A percentile compares a stretch with the other conserved stretches of the same genome.
Evolutionary conservation across 352 stramenopile species (phyloP).

Genomic region (Globisporangium alternatum): DNA sequence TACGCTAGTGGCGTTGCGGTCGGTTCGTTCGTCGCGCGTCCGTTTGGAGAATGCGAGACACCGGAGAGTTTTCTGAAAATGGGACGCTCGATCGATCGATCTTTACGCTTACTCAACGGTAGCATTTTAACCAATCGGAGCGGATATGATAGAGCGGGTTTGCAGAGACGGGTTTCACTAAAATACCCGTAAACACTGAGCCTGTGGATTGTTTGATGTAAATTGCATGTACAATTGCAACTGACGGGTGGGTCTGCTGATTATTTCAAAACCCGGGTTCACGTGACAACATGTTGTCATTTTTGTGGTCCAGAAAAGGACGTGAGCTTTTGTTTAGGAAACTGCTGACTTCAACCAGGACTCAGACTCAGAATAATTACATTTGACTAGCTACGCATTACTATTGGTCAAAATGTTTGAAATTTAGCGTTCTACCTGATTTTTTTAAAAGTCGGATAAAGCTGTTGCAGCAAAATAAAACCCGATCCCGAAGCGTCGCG

Average conservation of each 20-base stretch:
- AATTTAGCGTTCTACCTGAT: neutral
- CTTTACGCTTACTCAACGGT: slow-evolving; percentile 5
- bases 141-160: neutral
- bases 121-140: slow-evolving; percentile 5
- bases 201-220: neutral
- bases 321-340: slow-evolving; percentile 8
- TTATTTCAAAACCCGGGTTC: neutral
- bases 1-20: too few relatives aligned
- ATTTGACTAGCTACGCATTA: too few relatives aligned
- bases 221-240: neutral
- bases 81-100: neutral
- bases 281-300: slow-evolving; percentile 6
- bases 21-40: neutral
- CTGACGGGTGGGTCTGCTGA: neutral
- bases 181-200: neutral
- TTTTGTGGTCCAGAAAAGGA: neutral
- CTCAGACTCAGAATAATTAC: neutral
- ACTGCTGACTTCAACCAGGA: slow-evolving; percentile 23
- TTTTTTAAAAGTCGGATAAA: too few relatives aligned
- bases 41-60: neutral
- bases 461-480: neutral
- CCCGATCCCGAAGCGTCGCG: neutral
- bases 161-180: neutral
- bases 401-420: neutral
- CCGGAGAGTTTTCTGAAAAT: neutral